Percentiles rank a stretch among this genome's conserved stretches.
Evolutionary conservation across 2,329 filamentous ascomycete genomes (phyloP).

Genomic region (Aureobasidium sp.): DNA sequence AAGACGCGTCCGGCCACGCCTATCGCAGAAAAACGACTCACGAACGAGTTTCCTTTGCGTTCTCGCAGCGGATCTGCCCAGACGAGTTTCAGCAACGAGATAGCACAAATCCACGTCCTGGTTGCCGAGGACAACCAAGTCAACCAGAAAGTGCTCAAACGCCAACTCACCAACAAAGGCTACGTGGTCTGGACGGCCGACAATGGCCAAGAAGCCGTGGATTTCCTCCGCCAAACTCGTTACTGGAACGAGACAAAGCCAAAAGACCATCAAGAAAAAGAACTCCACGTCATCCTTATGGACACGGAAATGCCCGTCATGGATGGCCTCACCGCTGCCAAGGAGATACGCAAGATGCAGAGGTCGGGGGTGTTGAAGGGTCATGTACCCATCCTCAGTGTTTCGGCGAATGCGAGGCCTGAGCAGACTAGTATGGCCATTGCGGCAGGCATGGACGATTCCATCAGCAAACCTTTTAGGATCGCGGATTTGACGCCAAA

Average conservation of each 20-base stretch:
- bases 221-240: slow-evolving; percentile 26
- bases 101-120: slow-evolving; percentile 1
- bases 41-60: neutral
- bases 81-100: neutral
- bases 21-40: neutral
- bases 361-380: slow-evolving; percentile 51
- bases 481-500: slow-evolving; percentile 17
- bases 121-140: slow-evolving; percentile 28
- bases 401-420: slow-evolving; percentile 70
- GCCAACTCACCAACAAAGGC: slow-evolving; percentile 32
- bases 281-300: slow-evolving; percentile 57
- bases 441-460: slow-evolving; percentile 57
- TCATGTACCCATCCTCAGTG: slow-evolving; percentile 68
- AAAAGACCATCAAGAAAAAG: neutral
- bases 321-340: slow-evolving; percentile 69
- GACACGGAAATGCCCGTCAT: slow-evolving; percentile 39
- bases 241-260: slow-evolving; percentile 17
- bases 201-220: slow-evolving; percentile 33
- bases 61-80: neutral
- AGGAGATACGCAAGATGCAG: slow-evolving; percentile 62
- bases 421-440: slow-evolving; percentile 68
- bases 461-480: slow-evolving; percentile 18
- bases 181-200: slow-evolving; percentile 33
- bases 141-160: slow-evolving; percentile 35
- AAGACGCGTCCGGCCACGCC: slow-evolving; percentile 39